A percentile compares a stretch with the other conserved stretches of the same genome.
These are phyloP conservation scores for Metschnikowia cerradonensis DNA, from an alignment of 805 yeast species.

Conservation along the genomic window DNA sequence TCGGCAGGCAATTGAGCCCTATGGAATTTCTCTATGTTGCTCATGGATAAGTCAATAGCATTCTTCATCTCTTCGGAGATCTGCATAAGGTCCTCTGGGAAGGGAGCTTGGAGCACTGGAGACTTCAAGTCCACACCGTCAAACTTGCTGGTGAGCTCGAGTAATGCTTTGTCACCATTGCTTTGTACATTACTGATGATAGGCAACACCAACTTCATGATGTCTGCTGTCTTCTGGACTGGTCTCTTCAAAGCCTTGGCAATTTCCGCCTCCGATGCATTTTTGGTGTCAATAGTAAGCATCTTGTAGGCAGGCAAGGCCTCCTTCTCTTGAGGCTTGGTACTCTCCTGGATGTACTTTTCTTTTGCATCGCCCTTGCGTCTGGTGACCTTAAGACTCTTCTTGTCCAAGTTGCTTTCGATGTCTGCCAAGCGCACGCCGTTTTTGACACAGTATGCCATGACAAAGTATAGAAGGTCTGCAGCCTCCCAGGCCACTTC, in stretches of 20 bases:
- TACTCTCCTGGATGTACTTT: slow-evolving; percentile 41
- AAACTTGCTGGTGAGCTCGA: slow-evolving; percentile 88
- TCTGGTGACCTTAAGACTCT: slow-evolving; percentile 82
- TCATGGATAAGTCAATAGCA: slow-evolving; percentile 86
- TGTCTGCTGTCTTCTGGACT: slow-evolving; percentile 89
- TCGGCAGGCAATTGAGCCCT: slow-evolving; percentile 78
- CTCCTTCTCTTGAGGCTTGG: slow-evolving; percentile 10
- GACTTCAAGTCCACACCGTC: slow-evolving; percentile 72
- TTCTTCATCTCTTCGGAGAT: slow-evolving; percentile 68
- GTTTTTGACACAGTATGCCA: slow-evolving; percentile 54
- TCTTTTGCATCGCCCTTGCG: slow-evolving; percentile 95
- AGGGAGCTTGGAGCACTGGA: slow-evolving; percentile 86
- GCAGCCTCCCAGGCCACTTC: slow-evolving; percentile 97
- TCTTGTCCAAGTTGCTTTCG: slow-evolving; percentile 77
- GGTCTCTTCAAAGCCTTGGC: slow-evolving; percentile 77
- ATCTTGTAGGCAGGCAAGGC: slow-evolving; percentile 38
- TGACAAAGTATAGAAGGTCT: slow-evolving; percentile 63
- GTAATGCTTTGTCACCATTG: slow-evolving; percentile 80
- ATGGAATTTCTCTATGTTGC: slow-evolving; percentile 88
- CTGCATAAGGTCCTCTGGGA: slow-evolving; percentile 70
- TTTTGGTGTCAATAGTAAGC: slow-evolving; percentile 40
- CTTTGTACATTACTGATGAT: slow-evolving; percentile 73
- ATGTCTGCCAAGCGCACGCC: slow-evolving; percentile 81
- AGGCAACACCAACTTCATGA: slow-evolving; percentile 89
- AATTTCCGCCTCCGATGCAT: slow-evolving; percentile 42